Percentiles rank a stretch among this genome's conserved stretches.
Evolutionary conservation across 345 rosid species (phyloP).

Genomic region (Stellera chamaejasme): DNA sequence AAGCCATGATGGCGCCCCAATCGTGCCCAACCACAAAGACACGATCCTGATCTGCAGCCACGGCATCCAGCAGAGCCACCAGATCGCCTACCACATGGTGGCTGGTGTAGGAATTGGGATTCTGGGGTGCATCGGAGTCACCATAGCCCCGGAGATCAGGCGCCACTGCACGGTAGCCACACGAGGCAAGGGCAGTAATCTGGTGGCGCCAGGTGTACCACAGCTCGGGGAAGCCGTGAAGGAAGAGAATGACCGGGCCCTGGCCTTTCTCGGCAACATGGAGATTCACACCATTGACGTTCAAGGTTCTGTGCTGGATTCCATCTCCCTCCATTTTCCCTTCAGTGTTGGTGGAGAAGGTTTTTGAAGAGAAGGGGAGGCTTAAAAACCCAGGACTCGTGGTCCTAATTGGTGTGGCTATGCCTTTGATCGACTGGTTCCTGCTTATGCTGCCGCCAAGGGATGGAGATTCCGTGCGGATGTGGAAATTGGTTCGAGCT

Average conservation of each 20-base stretch:
- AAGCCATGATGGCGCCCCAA: slow-evolving; percentile 64
- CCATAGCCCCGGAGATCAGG: slow-evolving; percentile 89
- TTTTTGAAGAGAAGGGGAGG: too few relatives aligned
- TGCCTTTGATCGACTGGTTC: too few relatives aligned
- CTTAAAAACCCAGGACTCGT: too few relatives aligned
- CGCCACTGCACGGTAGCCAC: slow-evolving; percentile 71
- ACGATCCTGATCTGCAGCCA: slow-evolving; percentile 27
- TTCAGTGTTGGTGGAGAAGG: too few relatives aligned
- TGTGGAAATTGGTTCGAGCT: too few relatives aligned
- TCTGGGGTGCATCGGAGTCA: slow-evolving; percentile 55
- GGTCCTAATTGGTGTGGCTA: too few relatives aligned
- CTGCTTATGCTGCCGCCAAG: too few relatives aligned
- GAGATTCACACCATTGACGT: slow-evolving; percentile 58
- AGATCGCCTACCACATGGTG: slow-evolving; percentile 53
- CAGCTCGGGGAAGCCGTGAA: slow-evolving; percentile 84
- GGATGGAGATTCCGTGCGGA: too few relatives aligned
- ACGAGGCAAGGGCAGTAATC: slow-evolving; percentile 43
- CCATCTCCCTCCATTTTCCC: slow-evolving; percentile 27
- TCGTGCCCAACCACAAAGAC: slow-evolving; percentile 69
- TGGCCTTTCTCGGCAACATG: slow-evolving; percentile 65
- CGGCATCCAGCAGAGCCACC: slow-evolving; percentile 34
- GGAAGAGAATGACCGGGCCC: slow-evolving; percentile 51
- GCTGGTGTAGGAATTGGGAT: slow-evolving; percentile 33
- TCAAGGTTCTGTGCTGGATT: slow-evolving; percentile 42
- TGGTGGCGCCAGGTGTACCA: slow-evolving; percentile 94